phyloP scores from a whole-genome alignment of 805 yeast genomes.

The Wickerhamiella spandovensis region DNA sequence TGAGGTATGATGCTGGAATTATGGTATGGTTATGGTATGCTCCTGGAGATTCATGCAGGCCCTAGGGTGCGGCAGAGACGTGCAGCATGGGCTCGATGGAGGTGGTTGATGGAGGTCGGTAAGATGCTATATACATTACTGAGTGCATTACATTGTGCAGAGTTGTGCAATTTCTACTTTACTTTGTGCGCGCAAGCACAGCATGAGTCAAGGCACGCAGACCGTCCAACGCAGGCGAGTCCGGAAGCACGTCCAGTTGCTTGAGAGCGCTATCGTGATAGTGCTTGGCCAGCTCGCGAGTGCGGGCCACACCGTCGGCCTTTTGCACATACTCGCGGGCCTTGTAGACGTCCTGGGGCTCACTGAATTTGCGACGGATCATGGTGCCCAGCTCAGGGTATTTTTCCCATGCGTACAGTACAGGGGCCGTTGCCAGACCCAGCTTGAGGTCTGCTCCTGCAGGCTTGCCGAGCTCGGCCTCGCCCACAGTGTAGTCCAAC shows the following conservation, averaged over 20 bases:
- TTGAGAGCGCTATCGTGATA: conserved; percentile 65
- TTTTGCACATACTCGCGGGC: conserved; percentile 63
- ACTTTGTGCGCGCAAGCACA: conserved; percentile 69
- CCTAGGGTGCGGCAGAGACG: too few relatives aligned
- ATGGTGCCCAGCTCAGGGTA: conserved; percentile 73
- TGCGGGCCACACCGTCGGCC: conserved; percentile 62
- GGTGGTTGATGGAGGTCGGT: too few relatives aligned
- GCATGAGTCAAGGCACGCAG: conserved; percentile 73
- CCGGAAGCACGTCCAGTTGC: conserved; percentile 60
- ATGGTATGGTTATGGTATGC: too few relatives aligned
- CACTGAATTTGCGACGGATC: conserved; percentile 68
- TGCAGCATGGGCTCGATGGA: too few relatives aligned
- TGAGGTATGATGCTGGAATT: neutral
- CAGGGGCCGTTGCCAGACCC: conserved; percentile 96
- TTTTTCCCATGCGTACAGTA: conserved; percentile 84
- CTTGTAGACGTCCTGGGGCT: conserved; percentile 72
- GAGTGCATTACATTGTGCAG: too few relatives aligned
- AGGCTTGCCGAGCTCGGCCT: conserved; percentile 80
- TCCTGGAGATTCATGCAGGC: too few relatives aligned
- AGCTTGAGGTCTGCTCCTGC: conserved; percentile 88
- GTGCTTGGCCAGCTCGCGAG: conserved; percentile 60
- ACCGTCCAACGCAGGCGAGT: conserved; percentile 80
- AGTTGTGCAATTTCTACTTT: too few relatives aligned
- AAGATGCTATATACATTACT: neutral
- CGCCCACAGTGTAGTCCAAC: conserved; percentile 86